A percentile compares a stretch with the other conserved stretches of the same genome.
phyloP scores from a whole-genome alignment of 495 filamentous ascomycete species.

The Tricharina praecox region DNA sequence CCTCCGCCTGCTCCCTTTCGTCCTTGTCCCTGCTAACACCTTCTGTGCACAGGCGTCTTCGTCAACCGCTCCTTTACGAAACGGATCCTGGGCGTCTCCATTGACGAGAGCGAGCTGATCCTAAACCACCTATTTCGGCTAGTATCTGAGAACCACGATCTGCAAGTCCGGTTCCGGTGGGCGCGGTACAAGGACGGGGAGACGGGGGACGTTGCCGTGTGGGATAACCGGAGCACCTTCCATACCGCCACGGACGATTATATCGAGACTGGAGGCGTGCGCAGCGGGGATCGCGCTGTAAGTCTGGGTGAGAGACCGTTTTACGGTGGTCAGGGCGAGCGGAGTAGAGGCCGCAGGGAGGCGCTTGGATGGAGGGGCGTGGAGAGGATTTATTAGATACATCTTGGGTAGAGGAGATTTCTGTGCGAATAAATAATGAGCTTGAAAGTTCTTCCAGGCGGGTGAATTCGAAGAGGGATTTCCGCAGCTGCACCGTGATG shows the following conservation, averaged over 20 bases:
- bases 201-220: constrained; percentile 47
- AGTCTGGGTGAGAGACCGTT: constrained; percentile 50
- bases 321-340: constrained; percentile 33
- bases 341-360: constrained; percentile 42
- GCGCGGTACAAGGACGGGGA: constrained; percentile 35
- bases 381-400: constrained; percentile 19
- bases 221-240: constrained; percentile 59
- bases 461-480: too few relatives aligned
- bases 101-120: constrained; percentile 46
- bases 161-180: constrained; percentile 59
- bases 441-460: too few relatives aligned
- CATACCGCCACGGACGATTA: constrained; percentile 59
- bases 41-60: too few relatives aligned
- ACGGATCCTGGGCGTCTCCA: constrained; percentile 47
- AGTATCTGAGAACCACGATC: constrained; percentile 60
- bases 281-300: constrained; percentile 36
- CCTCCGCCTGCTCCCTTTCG: too few relatives aligned
- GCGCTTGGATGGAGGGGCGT: constrained; percentile 34
- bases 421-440: too few relatives aligned
- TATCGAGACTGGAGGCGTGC: constrained; percentile 15
- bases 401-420: too few relatives aligned
- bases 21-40: too few relatives aligned
- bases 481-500: too few relatives aligned
- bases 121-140: constrained; percentile 47
- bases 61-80: constrained; percentile 45